Base-by-base conservation (phyloP, 257 asterid species). In the Sherardia arvensis region DNA sequence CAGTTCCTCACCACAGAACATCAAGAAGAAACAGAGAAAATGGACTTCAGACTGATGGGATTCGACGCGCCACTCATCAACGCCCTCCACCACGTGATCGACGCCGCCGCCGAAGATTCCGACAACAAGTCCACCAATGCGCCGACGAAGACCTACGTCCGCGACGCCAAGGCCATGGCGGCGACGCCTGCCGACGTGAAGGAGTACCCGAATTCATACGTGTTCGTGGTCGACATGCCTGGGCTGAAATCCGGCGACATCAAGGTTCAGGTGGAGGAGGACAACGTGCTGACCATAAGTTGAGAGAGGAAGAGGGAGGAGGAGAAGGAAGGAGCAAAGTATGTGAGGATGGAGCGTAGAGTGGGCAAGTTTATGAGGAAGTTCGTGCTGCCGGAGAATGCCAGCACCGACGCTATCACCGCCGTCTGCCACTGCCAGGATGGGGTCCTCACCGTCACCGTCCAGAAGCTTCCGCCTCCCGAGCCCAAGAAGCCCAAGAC, bases 401-500 rank as follows among this genome's bases (percentile, higher is more conserved):
- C 96, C 0, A 60, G 87, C 25, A 70, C 60, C 3, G 87, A 90
- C 0, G 68, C 78, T 33, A 78, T 90, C 69, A n/a, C 83, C 25
- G 97, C 96, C 7, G 86, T 75, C 14, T 87, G 90, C 33, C 87
- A 77, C n/a, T n/a, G n/a, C n/a, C n/a, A n/a, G 76, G 95, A 90
- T 28, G 97, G 97, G 0, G 97, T 87, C 25, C 74, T 87, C 66
- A 84, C 86, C 2, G 95, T 87, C 0, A 81, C 86, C 3, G 89
- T 87, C n/a, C 77, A 85, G 74, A 90, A 90, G 40, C 47, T 80
- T 77, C 95, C 96, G 0, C 97, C 97, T 14, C 97, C 96, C n/a
- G 76, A 83, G 80, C 90, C 97, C 1, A 90, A 87, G 90, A 85
- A 84, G 74, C 85, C 92, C 0, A 90, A 65, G 78, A 84, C 91